Evolutionary conservation across 345 rosid species (phyloP), one percentile per base, ranked within the genome.

Genomic region (Mangifera indica): DNA sequence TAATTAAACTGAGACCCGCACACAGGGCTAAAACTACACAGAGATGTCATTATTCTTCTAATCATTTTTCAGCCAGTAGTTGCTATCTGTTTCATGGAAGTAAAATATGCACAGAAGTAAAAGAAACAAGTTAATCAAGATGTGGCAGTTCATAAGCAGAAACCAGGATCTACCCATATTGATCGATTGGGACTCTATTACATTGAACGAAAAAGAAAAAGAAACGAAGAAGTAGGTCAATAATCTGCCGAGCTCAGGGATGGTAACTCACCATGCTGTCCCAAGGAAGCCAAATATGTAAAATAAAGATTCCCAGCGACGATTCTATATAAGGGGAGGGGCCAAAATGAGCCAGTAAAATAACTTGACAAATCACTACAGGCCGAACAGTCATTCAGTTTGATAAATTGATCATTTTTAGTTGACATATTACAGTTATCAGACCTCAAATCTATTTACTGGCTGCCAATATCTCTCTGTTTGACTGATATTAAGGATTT

Each of bases 291-390:
- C 89, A 79, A 94, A 94, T 66, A 87, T 54, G 82, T 86, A 91
- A 83, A 93, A 93, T 57, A 93, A 92, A 52, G 93, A 88, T 87
- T 85, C 97, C 98, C 98, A 94, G 63, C 96, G 92, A 75, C 84
- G 80, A 71, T 70, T 87, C 69, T 94, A 88, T 81, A 94, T 94
- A 26, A 94, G 83, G 5, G 97, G 89, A 74, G 98, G 95, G 74
- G 98, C 97, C 78, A 94, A 80, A 72, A 94, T 93, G 84, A 90
- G 95, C 90, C 97, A 92, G 97, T 80, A 83, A 64, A 34, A 81
- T 18, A 56, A 63, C 5, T 58, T 82, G 55, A 82, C 83, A 60
- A 51, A 70, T 10, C 17, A 57, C 44, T 21, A 66, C 20, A n/a
- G 63, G 67, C 54, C 60, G 37, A 74, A 52, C 7, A 34, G 44